phyloP scores from a whole-genome alignment of 805 yeast species.

The Hanseniaspora thailandica region DNA sequence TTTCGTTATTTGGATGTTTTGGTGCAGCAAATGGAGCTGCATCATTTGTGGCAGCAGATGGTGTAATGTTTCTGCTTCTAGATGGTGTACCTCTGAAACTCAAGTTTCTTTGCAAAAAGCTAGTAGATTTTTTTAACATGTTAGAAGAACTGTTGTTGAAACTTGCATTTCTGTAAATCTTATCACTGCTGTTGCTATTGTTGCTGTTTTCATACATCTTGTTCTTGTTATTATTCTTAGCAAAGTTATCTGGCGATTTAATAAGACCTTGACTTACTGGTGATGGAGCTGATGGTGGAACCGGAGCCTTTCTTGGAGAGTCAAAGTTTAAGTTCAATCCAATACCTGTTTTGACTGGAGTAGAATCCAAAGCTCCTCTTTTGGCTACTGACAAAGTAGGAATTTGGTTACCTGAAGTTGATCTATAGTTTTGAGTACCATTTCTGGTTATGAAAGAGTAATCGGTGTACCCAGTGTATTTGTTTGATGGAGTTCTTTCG shows the following conservation, averaged over 20 bases:
- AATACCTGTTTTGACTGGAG: not conserved
- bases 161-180: slow-evolving; percentile 1
- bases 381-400: not conserved
- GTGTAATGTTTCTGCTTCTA: not conserved
- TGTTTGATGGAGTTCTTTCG: not conserved
- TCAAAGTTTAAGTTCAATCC: slow-evolving; percentile 27
- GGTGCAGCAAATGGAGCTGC: not conserved
- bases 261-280: slow-evolving; percentile 30
- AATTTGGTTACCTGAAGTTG: not conserved
- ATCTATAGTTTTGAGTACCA: slow-evolving; percentile 11
- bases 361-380: not conserved
- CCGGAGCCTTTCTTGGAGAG: slow-evolving; percentile 66
- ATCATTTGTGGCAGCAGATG: not conserved
- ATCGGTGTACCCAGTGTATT: not conserved
- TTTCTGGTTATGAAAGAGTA: not conserved
- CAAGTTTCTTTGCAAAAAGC: slow-evolving; percentile 12
- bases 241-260: slow-evolving; percentile 21
- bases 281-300: slow-evolving; percentile 45
- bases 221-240: not conserved
- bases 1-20: not conserved
- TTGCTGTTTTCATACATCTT: not conserved
- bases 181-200: not conserved
- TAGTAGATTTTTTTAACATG: slow-evolving; percentile 12
- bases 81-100: slow-evolving; percentile 6
- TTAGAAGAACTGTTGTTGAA: slow-evolving; percentile 5